Percentiles rank a stretch among this genome's conserved stretches.
phyloP scores from a whole-genome alignment of 116 monocot species.

The Papilionanthe hybrid region DNA sequence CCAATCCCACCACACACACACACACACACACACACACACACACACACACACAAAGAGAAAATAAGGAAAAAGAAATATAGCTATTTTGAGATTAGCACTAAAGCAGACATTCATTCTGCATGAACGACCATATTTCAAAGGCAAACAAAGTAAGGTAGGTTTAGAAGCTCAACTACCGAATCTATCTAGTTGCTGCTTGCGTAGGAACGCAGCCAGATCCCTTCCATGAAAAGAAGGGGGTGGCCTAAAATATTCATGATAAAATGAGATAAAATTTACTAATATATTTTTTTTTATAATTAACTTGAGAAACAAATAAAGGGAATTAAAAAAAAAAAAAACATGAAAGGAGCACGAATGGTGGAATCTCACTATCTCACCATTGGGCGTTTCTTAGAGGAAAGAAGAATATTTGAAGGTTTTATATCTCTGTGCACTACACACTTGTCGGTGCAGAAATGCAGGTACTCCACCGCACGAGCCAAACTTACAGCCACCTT shows the following conservation, averaged over 20 bases:
- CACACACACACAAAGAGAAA: neutral
- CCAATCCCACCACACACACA: neutral
- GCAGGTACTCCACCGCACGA: conserved; percentile 65
- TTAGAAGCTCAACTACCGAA: neutral
- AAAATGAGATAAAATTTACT: neutral
- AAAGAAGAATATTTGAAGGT: conserved; percentile 87
- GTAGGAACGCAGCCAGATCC: neutral
- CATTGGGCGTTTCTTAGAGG: conserved; percentile 55
- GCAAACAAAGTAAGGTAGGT: neutral
- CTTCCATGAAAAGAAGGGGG: neutral
- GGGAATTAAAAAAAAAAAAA: neutral
- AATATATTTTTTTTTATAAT: neutral
- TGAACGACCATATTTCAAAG: conserved; percentile 1
- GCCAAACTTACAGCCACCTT: conserved; percentile 74
- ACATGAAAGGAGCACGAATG: neutral
- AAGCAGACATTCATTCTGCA: neutral
- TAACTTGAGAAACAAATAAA: neutral
- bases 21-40: neutral
- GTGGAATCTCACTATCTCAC: conserved; percentile 23
- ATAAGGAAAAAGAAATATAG: conserved; percentile 1
- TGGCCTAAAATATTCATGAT: neutral
- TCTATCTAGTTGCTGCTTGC: neutral
- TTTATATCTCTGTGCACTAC: conserved; percentile 89
- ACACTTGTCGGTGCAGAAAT: conserved; percentile 63
- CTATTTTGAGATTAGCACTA: neutral